Evolutionary conservation across 2,329 filamentous ascomycete species (phyloP), one percentile per base, ranked within the genome.

Genomic region (Ophiostoma triangulosporum): DNA sequence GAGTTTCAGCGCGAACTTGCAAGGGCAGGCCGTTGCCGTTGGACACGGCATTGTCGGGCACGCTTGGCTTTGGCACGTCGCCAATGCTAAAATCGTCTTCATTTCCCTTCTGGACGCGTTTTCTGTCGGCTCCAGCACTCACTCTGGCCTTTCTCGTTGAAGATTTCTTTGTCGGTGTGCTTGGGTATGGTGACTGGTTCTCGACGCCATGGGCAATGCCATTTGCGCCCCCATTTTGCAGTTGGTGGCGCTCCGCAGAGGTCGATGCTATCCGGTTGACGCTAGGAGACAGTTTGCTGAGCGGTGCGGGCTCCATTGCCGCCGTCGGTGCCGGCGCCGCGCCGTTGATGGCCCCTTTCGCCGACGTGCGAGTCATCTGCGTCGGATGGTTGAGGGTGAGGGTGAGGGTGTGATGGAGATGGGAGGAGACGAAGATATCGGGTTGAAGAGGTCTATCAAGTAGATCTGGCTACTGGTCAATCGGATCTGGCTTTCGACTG

Each of bases 301-400:
- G 48, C 22, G 24, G 40, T 27, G 14, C 15, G 5, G 32, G 5
- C 24, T 24, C 15, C 12, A 20, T 43, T 14, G 50, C 14, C 27
- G 27, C 20, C 20, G 50, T 31, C 15, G 38, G 20, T 17, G 43
- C 27, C 12, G 50, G 43, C 14, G 15, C 15, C 9, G 46, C 31
- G 50, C 50, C 50, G 14, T 52, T 48, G 29, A 17, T 36, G 38
- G 24, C 31, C 29, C 15, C 33, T 7, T 31, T 45, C 7, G 50
- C 48, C 22, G 50, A 31, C 12, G 50, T 29, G 45, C 46, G 50
- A 20, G 50, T 46, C 54, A 55, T 55, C 22, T 33, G 7, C 12
- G 29, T 8, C 6, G 24, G 26, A n/a, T n/a, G 43, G 3, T 29
- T 17, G 22, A 29, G 24, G 27, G 24, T 4, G 22, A 14, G 0